Evolutionary conservation across 805 yeast species (phyloP).

Genomic region (Schizosaccharomyces octosporus): DNA sequence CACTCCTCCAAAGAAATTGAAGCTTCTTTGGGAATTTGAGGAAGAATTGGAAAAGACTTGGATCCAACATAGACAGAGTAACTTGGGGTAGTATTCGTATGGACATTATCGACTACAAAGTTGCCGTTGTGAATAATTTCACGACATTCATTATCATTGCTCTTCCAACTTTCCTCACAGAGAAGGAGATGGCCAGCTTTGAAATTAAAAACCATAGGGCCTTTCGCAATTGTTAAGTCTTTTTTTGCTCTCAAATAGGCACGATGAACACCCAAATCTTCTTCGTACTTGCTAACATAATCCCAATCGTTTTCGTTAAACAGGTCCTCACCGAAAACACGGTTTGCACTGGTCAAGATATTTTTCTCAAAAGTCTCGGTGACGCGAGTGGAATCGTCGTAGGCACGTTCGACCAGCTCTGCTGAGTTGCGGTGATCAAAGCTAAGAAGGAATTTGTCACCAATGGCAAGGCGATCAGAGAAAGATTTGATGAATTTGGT

Average conservation of each 20-base stretch:
- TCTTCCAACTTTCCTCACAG: constrained; percentile 9
- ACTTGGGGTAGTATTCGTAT: constrained; percentile 3
- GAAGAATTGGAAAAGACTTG: background rate
- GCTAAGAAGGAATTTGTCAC: constrained; percentile 7
- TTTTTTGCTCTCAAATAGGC: constrained; percentile 7
- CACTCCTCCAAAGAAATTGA: constrained; percentile 7
- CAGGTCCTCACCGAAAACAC: constrained; percentile 2
- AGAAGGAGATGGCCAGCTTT: constrained; percentile 5
- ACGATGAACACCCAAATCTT: constrained; percentile 7
- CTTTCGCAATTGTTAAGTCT: constrained; percentile 2
- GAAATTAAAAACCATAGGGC: background rate
- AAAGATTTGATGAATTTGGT: constrained; percentile 5
- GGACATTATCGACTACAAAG: background rate
- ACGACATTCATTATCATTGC: constrained; percentile 4
- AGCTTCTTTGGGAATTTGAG: background rate
- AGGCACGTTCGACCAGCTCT: constrained; percentile 6
- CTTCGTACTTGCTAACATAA: constrained; percentile 7
- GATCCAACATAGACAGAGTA: constrained; percentile 5
- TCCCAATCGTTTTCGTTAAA: constrained; percentile 6
- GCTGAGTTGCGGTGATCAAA: constrained; percentile 9
- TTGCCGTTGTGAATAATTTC: background rate
- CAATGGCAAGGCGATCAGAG: constrained; percentile 2
- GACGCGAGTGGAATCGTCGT: constrained; percentile 7
- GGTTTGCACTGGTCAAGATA: constrained; percentile 7
- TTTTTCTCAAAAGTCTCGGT: constrained; percentile 8